Evolutionary conservation across 2,329 filamentous ascomycete genomes (phyloP).

Genomic region (Didymosphaeria variabile): DNA sequence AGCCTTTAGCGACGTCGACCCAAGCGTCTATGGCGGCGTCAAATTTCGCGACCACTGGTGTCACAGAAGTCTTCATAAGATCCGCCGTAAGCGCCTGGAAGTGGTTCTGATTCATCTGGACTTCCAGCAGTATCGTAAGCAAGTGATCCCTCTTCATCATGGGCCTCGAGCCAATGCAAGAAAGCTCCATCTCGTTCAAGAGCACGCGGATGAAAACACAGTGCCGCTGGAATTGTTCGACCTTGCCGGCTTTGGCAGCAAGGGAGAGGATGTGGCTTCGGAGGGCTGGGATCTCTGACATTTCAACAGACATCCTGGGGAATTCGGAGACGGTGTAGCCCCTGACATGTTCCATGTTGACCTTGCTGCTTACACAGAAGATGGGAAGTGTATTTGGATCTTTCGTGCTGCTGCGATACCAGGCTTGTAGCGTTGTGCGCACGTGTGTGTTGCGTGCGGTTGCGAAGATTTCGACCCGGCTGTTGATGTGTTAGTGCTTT

Average conservation of each 20-base stretch:
- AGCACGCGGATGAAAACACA: neutral
- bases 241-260: conserved; percentile 7
- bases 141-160: conserved; percentile 18
- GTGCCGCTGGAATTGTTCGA: neutral
- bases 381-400: conserved; percentile 1
- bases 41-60: conserved; percentile 6
- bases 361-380: conserved; percentile 14
- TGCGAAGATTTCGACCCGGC: conserved; percentile 3
- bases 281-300: conserved; percentile 7
- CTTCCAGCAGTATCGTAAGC: conserved; percentile 5
- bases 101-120: neutral
- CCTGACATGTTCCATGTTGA: conserved; percentile 7
- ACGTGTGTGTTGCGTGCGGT: conserved; percentile 8
- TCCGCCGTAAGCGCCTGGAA: neutral
- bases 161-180: conserved; percentile 9
- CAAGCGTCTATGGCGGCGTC: neutral
- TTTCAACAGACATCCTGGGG: neutral
- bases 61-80: neutral
- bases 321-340: neutral
- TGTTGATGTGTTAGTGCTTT: neutral
- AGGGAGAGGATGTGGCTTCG: conserved; percentile 6
- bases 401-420: conserved; percentile 4
- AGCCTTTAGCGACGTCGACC: neutral
- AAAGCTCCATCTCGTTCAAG: conserved; percentile 10
- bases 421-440: conserved; percentile 5